Evolutionary conservation across 768 basidiomycete genomes (phyloP), one percentile per base, ranked within the genome.

Genomic region (Gyrodon lividus): DNA sequence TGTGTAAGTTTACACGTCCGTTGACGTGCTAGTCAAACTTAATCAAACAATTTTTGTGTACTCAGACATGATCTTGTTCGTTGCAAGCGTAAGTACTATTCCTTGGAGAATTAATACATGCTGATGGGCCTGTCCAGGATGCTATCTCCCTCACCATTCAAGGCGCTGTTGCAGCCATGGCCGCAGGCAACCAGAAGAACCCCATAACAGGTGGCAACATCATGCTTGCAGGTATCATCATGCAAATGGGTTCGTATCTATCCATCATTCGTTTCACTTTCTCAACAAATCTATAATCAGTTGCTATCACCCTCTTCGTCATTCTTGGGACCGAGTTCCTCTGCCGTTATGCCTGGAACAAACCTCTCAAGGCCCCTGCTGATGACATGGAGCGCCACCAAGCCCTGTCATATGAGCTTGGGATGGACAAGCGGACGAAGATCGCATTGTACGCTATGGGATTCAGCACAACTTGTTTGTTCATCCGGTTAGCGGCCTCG

Each of bases 211-310:
- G 80, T 4, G 75, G 73, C 13, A 59, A 77, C 43, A 72, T 84
- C 59, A 84, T 86, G 82, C 72, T 84, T 9, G 79, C 68, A 1
- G 86, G 85, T 43, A 86, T 89, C 54, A 70, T 72, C 16, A 76
- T 86, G 57, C 84, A 87, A 59, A 65, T 84, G 49, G 62, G 76
- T 76, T 39, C 49, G 74, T 66, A 14, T 12, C 24, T 55, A 6
- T 22, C n/a, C 43, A 1, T 51, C 9, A 38, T 7, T 17, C 26
- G 20, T 49, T 54, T 79, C 23, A 65, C 62, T 6, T 66, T 77
- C 0, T 80, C 75, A 51, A 65, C 61, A 1, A 28, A 77, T 9
- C 17, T 37, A 37, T 37, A 52, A 19, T 12, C 39, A 80, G 80
- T 67, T 6, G 70, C 73, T 34, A 75, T 82, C 43, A 54, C 69